phyloP scores from a whole-genome alignment of 208 protist species.

The Leishmania guyanensis region DNA sequence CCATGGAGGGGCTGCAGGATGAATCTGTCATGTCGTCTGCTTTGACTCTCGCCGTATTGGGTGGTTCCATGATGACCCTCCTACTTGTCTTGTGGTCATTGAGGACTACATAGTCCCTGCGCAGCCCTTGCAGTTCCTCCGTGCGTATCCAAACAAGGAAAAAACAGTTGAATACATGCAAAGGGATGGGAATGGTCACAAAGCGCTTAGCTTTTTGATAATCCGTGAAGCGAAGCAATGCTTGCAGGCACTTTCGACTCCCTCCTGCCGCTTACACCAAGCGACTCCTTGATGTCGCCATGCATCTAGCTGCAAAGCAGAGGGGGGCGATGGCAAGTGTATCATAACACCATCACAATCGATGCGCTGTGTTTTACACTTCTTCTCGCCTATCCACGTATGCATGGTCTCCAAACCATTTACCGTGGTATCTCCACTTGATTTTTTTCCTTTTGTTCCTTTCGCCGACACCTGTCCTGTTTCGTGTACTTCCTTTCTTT shows the following conservation, averaged over 20 bases:
- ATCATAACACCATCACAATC: neutral
- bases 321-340: neutral
- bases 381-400: neutral
- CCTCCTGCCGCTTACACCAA: neutral
- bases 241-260: neutral
- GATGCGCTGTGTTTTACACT: neutral
- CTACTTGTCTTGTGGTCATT: conserved; percentile 6
- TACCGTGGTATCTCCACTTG: neutral
- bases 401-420: neutral
- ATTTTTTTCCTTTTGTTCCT: neutral
- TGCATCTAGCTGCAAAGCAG: neutral
- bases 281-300: neutral
- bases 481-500: neutral
- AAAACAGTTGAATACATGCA: neutral
- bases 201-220: neutral
- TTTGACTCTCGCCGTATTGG: conserved; percentile 14
- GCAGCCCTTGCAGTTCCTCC: neutral
- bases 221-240: neutral
- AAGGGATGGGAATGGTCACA: neutral
- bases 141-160: neutral
- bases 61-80: conserved; percentile 9
- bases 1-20: conserved; percentile 41
- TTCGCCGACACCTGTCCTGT: neutral
- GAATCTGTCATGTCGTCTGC: conserved; percentile 39
- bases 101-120: neutral